A percentile compares a stretch with the other conserved stretches of the same genome.
Evolutionary conservation across 2,329 filamentous ascomycete genomes (phyloP).

Genomic region (Zasmidium angulare): DNA sequence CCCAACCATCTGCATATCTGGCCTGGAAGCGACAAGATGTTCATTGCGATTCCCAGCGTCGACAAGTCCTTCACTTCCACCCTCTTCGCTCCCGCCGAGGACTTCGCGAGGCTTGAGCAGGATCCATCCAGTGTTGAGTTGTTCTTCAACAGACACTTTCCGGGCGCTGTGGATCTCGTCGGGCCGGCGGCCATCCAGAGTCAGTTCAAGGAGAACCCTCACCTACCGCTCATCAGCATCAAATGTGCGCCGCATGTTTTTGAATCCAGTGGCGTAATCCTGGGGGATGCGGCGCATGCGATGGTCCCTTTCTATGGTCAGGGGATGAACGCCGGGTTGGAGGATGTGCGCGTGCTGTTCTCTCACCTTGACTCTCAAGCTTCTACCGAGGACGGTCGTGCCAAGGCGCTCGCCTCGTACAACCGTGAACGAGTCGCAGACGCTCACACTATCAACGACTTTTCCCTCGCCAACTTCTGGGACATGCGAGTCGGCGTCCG

Average conservation of each 20-base stretch:
- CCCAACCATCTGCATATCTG: constrained; percentile 96
- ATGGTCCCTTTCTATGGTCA: constrained; percentile 99
- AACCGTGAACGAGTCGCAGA: constrained; percentile 72
- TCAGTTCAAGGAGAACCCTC: constrained; percentile 80
- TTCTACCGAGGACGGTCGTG: constrained; percentile 38
- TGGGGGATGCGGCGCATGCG: constrained; percentile 93
- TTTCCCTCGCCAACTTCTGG: constrained; percentile 85
- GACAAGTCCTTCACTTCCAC: constrained; percentile 95
- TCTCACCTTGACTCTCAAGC: constrained; percentile 71
- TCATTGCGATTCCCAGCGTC: constrained; percentile 88
- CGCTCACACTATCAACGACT: constrained; percentile 85
- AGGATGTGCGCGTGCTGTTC: constrained; percentile 89
- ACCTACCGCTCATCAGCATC: constrained; percentile 88
- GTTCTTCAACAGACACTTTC: constrained; percentile 84
- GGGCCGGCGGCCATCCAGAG: constrained; percentile 64
- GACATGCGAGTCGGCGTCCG: constrained; percentile 91
- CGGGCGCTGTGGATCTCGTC: constrained; percentile 73
- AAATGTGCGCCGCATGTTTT: constrained; percentile 91
- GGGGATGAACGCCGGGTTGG: constrained; percentile 94
- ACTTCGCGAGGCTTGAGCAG: constrained; percentile 68
- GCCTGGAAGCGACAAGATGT: constrained; percentile 88
- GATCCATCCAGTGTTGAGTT: constrained; percentile 59
- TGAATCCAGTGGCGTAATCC: constrained; percentile 71
- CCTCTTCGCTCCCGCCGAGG: constrained; percentile 74
- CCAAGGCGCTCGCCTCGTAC: constrained; percentile 67